These are phyloP conservation scores for Aspergillus pseudonomiae DNA, from an alignment of 2,329 filamentous ascomycete genomes.

Conservation along the genomic window DNA sequence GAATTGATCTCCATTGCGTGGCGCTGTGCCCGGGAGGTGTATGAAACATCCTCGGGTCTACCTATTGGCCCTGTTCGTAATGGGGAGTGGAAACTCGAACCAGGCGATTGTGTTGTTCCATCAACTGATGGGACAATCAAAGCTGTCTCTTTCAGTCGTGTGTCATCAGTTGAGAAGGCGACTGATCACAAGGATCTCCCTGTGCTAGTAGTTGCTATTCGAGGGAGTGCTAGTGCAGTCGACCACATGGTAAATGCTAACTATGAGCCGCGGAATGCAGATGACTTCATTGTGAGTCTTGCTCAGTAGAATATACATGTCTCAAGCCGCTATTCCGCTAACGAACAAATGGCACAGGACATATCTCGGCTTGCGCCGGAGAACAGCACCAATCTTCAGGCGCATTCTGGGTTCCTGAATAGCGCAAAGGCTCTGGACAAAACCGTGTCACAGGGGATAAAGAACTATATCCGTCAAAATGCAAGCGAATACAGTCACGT, in stretches of 20 bases:
- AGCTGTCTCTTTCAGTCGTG: not conserved
- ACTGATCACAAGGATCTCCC: not conserved
- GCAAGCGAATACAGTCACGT: not conserved
- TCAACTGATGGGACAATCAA: not conserved
- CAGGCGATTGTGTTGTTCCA: not conserved
- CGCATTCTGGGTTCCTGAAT: not conserved
- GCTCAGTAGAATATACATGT: not conserved
- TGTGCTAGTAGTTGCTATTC: conserved; percentile 7
- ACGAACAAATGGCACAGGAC: not conserved
- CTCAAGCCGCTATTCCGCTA: not conserved
- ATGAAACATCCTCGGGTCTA: not conserved
- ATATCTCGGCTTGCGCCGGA: not conserved
- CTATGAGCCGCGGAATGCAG: conserved; percentile 1
- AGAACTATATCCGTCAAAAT: not conserved
- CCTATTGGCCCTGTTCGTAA: not conserved
- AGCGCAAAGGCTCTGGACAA: not conserved
- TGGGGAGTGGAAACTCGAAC: not conserved
- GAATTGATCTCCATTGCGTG: not conserved
- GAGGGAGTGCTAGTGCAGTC: conserved; percentile 4
- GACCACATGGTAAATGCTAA: conserved; percentile 13
- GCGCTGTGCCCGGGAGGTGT: not conserved
- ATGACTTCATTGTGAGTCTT: conserved; percentile 5
- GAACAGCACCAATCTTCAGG: not conserved
- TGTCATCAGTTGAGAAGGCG: not conserved
- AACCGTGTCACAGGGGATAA: not conserved